Conservation (phyloP, 495 filamentous ascomycete genomes). For the Annulohypoxylon maeteangense region DNA sequence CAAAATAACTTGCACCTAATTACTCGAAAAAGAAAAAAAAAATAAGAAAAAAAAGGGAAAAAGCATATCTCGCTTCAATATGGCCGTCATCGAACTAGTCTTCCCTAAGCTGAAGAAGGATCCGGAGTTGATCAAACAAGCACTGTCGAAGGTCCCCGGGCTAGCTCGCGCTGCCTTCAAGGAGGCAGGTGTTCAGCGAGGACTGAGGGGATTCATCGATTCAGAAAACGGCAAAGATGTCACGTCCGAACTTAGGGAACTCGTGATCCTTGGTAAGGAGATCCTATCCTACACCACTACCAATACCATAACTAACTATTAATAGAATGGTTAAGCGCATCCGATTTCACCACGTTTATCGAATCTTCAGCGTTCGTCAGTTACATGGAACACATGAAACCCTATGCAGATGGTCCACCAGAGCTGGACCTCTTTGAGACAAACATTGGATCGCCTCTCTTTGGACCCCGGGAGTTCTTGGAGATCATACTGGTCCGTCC, state of each 20-base stretch:
- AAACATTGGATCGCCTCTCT: conserved; percentile 12
- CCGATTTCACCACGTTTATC: conserved; percentile 25
- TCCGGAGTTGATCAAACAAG: conserved; percentile 16
- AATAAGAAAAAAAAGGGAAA: neutral
- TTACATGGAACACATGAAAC: conserved; percentile 4
- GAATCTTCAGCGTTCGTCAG: conserved; percentile 7
- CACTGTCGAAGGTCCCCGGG: neutral
- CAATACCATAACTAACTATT: conserved; percentile 8
- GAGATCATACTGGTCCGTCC: conserved; percentile 25
- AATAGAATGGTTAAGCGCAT: conserved; percentile 24
- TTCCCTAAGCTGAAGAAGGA: conserved; percentile 35
- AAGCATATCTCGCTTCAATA: neutral
- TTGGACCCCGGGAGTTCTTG: conserved; percentile 1
- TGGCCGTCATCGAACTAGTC: conserved; percentile 39
- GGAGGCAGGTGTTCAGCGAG: conserved; percentile 14
- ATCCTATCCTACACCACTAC: neutral
- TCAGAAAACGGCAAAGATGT: conserved; percentile 31
- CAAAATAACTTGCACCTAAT: neutral
- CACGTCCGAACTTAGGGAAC: conserved; percentile 15
- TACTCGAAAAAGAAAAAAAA: neutral
- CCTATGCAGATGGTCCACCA: conserved; percentile 20
- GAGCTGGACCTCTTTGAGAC: conserved; percentile 35
- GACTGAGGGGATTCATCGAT: conserved; percentile 1
- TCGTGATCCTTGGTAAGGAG: conserved; percentile 26
- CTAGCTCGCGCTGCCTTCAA: conserved; percentile 16